Evolutionary conservation across 768 basidiomycete genomes (phyloP).

Genomic region (Hypholoma fasciculare): DNA sequence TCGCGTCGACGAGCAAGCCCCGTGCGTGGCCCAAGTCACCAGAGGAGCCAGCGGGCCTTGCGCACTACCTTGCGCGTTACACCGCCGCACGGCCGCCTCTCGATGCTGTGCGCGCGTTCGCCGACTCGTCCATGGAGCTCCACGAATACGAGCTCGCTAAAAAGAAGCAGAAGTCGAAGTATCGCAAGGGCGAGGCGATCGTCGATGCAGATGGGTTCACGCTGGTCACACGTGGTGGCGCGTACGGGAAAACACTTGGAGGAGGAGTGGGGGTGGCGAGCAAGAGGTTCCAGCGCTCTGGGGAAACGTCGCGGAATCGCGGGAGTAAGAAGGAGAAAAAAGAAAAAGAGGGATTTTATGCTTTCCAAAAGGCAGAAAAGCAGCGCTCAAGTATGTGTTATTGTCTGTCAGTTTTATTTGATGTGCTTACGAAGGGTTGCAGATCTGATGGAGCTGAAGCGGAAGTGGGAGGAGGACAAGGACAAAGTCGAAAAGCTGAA

Average conservation of each 20-base stretch:
- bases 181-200: conserved; percentile 82
- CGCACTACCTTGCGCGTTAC: conserved; percentile 70
- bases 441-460: conserved; percentile 77
- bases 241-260: conserved; percentile 85
- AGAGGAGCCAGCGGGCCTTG: conserved; percentile 65
- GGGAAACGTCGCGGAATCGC: conserved; percentile 46
- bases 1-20: conserved; percentile 52
- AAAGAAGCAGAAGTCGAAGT: conserved; percentile 61
- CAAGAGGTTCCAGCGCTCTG: conserved; percentile 65
- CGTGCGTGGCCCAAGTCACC: conserved; percentile 62
- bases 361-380: conserved; percentile 88
- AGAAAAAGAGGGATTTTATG: conserved; percentile 81
- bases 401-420: not conserved
- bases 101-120: conserved; percentile 71
- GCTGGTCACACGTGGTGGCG: conserved; percentile 88
- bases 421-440: conserved; percentile 1
- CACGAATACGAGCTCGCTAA: conserved; percentile 75
- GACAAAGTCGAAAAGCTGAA: conserved; percentile 80
- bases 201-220: conserved; percentile 97
- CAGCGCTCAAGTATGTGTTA: conserved; percentile 70
- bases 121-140: conserved; percentile 72
- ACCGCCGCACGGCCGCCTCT: conserved; percentile 73
- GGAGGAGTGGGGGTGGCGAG: conserved; percentile 69
- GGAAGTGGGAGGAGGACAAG: conserved; percentile 88
- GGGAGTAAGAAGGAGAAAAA: conserved; percentile 57